phyloP scores from a whole-genome alignment of 2,329 filamentous ascomycete species.

The Beauveria sp. region DNA sequence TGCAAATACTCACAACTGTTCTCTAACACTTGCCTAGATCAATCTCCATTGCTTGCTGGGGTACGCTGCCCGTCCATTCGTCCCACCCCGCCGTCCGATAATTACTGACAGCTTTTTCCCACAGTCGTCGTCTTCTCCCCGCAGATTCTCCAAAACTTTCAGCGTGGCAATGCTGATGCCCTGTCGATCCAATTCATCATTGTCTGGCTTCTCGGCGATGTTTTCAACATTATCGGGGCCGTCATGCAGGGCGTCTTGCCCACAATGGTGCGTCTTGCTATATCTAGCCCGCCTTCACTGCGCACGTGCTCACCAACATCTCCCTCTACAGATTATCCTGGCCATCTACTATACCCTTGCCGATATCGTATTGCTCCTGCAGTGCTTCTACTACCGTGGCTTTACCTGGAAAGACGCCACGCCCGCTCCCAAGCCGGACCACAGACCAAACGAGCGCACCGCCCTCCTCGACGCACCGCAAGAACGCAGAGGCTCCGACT shows the following conservation, averaged over 20 bases:
- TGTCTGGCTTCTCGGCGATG: conserved; percentile 87
- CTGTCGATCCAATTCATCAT: conserved; percentile 87
- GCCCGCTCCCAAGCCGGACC: conserved; percentile 32
- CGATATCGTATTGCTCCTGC: conserved; percentile 76
- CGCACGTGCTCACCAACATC: not conserved
- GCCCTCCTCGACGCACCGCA: conserved; percentile 36
- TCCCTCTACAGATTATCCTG: conserved; percentile 58
- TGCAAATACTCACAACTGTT: not conserved
- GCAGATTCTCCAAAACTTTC: conserved; percentile 94
- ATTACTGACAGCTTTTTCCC: not conserved
- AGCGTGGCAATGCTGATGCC: conserved; percentile 74
- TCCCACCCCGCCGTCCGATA: not conserved
- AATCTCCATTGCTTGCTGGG: conserved; percentile 93
- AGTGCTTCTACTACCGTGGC: conserved; percentile 94
- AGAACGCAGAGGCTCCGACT: conserved; percentile 45
- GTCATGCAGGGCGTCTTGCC: conserved; percentile 85
- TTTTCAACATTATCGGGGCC: conserved; percentile 94
- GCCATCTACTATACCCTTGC: conserved; percentile 90
- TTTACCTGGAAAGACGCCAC: conserved; percentile 57
- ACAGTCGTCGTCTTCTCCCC: conserved; percentile 88
- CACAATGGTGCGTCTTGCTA: conserved; percentile 61
- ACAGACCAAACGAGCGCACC: conserved; percentile 44
- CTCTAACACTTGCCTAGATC: conserved; percentile 47
- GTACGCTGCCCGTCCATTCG: conserved; percentile 19
- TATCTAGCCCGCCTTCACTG: not conserved